Base-by-base conservation (phyloP, 805 yeast species). In the Cyberlindnera nakhonratchasimensis region DNA sequence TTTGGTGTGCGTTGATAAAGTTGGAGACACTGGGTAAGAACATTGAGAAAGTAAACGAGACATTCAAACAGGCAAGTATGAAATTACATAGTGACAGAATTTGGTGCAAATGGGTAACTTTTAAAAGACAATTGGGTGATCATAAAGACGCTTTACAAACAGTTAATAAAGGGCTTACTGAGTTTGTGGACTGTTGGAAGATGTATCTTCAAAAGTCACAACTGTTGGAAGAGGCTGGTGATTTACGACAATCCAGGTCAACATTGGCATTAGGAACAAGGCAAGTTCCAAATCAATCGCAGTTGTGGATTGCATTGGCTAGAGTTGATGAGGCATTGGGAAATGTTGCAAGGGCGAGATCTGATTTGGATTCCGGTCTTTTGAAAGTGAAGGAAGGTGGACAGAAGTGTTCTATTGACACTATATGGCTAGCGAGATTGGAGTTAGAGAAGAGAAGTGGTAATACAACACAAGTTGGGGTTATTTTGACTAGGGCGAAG, bases 1-100 rank as follows among this genome's bases (percentile, higher is more conserved):
- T 87, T 9, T 82, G 88, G 86, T 64, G 82, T 37, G 91, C 91
- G 0, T 70, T 81, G n/a, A 67, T 83, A 19, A 82, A 86, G 49
- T 61, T 88, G 25, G 86, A 85, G 42, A 63, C 66, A 14, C 69
- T 69, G 18, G 62, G 67, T 6, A 61, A 64, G 5, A 56, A 72
- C 24, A 58, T 52, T 25, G 62, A 60, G 0, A 52, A 58, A 12
- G 79, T 75, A 0, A 42, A 61, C 3, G 50, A 53, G 10, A 43
- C 74, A 28, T 71, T 71, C 42, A 59, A 58, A 2, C 50, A 58
- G 4, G 82, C 83, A 0, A 48, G 65, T 4, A 23, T 40, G 1
- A 47, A 52, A 10, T 54, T 63, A 0, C 59, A 64, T 1, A 63
- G 75, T 5, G 74, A 76, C 17, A 62, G 80, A 40, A 59, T 83